Conservation (phyloP, 2,329 filamentous ascomycete species). For the Cercospora citrullina region DNA sequence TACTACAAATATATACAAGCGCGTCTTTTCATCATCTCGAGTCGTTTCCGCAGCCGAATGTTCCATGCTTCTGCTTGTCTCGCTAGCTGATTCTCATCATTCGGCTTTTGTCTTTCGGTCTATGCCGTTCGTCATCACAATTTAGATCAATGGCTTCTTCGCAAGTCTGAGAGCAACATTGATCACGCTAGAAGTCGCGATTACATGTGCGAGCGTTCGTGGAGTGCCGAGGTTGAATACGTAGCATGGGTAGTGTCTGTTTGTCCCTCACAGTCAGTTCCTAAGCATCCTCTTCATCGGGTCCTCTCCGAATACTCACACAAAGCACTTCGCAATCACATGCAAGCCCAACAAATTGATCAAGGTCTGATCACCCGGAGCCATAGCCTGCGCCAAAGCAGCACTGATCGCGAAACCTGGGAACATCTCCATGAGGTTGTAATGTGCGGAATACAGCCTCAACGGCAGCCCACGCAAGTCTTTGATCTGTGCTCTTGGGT, state of each 20-base stretch:
- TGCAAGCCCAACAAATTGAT: constrained; percentile 37
- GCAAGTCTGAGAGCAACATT: constrained; percentile 33
- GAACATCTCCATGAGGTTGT: constrained; percentile 35
- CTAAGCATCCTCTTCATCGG: neutral
- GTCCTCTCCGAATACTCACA: constrained; percentile 23
- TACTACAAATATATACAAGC: neutral
- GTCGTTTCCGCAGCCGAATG: neutral
- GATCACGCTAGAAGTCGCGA: constrained; percentile 34
- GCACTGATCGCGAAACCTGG: constrained; percentile 33
- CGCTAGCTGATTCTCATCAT: neutral
- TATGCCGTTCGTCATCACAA: neutral
- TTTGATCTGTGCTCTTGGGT: constrained; percentile 29
- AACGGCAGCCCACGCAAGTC: constrained; percentile 32
- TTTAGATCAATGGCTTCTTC: constrained; percentile 30
- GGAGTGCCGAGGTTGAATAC: constrained; percentile 29
- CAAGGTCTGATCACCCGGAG: constrained; percentile 32
- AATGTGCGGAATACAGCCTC: constrained; percentile 32
- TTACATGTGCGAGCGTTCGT: constrained; percentile 31
- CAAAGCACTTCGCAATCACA: constrained; percentile 34
- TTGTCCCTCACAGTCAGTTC: neutral
- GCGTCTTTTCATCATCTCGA: neutral
- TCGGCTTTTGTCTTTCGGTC: neutral
- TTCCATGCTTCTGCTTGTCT: neutral
- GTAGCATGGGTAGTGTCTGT: constrained; percentile 32
- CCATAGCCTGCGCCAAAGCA: constrained; percentile 34